Base-by-base conservation (phyloP, 257 asterid genomes). In the Nicotiana tabacum region DNA sequence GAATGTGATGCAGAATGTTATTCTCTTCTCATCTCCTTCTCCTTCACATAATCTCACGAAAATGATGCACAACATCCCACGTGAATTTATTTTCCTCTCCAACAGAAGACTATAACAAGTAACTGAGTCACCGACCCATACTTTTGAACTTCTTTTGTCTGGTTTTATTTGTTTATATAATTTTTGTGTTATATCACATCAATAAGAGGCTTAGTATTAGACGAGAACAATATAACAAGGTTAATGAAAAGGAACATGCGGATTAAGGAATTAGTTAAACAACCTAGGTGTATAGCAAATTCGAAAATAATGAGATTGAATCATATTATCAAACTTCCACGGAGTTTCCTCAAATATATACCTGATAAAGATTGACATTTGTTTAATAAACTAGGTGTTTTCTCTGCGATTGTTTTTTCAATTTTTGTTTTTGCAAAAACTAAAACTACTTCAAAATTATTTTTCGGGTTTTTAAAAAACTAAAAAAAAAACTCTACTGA, bases 1-100 rank as follows among this genome's bases (percentile, higher is more conserved):
- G 51, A 43, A 9, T 9, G 12, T 43, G 51, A 43, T 43, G 51
- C 51, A 43, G 2, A 13, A 13, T 53, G 17, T 53, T 53, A 53
- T 53, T 13, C 18, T 48, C 3, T 13, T 74, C 6, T 74, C 53
- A 1, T 32, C 48, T 10, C 11, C 12, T 39, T 2, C 77, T 35
- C 77, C 53, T 69, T 37, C 43, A 21, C 18, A 78, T 79, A 24
- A 74, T 65, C 21, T 79, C 60, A 78, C 82, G 82, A 79, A 60
- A 79, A 79, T 39, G 82, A 79, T 65, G 76, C n/a, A 79, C 55
- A 79, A 79, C 82, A 79, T 58, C 67, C 82, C 80, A 74, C 27
- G 46, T 74, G 80, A 48, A 74, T 27, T 15, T 24, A 15, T 74
- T 74, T 74, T 74, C 37, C 2, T 48, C 29, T 51, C 43, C 39